phyloP scores from a whole-genome alignment of 106 monocot genomes.

The Allium fistulosum region DNA sequence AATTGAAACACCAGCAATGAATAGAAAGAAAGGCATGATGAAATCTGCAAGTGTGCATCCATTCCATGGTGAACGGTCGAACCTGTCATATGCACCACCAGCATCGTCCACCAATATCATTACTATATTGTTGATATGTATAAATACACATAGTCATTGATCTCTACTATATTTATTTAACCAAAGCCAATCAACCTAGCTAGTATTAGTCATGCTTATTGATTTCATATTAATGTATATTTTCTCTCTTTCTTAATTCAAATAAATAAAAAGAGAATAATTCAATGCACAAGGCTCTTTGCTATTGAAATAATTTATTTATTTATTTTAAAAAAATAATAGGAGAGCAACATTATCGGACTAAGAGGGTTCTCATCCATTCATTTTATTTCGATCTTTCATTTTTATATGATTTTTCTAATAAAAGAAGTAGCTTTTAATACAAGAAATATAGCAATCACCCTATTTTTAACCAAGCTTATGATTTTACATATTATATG shows the following conservation, averaged over 20 bases:
- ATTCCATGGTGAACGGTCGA: slow-evolving; percentile 48
- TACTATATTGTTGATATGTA: slow-evolving; percentile 5
- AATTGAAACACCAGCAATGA: slow-evolving; percentile 39
- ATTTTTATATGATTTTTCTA: no score
- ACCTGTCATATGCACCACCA: slow-evolving; percentile 22
- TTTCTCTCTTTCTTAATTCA: background rate
- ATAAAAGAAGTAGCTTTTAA: no score
- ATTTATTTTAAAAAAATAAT: no score
- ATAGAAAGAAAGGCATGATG: slow-evolving; percentile 52
- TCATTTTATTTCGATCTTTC: no score
- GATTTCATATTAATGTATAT: background rate
- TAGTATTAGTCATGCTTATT: background rate
- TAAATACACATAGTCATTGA: background rate
- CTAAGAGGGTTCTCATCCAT: no score
- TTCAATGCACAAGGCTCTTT: no score
- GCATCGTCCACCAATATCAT: slow-evolving; percentile 42
- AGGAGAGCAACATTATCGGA: no score
- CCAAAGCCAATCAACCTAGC: background rate
- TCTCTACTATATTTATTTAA: background rate
- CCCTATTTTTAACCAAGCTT: no score
- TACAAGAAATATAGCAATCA: no score
- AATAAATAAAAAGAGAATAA: background rate
- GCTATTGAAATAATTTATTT: no score
- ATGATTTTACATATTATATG: no score
- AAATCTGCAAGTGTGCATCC: slow-evolving; percentile 45